A percentile compares a stretch with the other conserved stretches of the same genome.
These are phyloP conservation scores for Grosmannia huntii DNA, from an alignment of 2,329 filamentous ascomycete genomes.

Conservation along the genomic window DNA sequence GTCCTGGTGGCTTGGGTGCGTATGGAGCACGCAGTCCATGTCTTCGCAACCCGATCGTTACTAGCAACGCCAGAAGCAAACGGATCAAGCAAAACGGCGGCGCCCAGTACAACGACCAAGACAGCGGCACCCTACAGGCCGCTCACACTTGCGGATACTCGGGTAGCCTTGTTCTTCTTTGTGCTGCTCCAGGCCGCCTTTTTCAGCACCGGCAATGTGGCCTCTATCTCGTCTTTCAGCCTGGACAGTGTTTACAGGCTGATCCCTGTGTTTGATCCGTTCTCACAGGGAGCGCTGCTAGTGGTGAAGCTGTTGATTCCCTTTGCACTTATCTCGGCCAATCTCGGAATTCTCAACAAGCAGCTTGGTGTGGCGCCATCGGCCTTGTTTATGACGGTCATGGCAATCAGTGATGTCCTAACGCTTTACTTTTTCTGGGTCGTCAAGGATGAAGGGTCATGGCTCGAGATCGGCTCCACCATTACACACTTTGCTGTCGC, in stretches of 20 bases:
- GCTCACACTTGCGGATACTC: slow-evolving; percentile 68
- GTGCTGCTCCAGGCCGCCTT: slow-evolving; percentile 90
- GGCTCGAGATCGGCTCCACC: slow-evolving; percentile 94
- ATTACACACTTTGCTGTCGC: slow-evolving; percentile 95
- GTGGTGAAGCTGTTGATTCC: slow-evolving; percentile 86
- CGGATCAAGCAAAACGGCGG: neutral
- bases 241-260: slow-evolving; percentile 81
- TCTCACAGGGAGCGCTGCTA: slow-evolving; percentile 77
- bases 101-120: neutral
- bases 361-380: slow-evolving; percentile 73
- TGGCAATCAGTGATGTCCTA: slow-evolving; percentile 80
- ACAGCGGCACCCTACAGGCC: slow-evolving; percentile 38
- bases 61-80: neutral
- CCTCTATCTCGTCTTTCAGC: slow-evolving; percentile 85
- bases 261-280: slow-evolving; percentile 85
- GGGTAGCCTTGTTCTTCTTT: slow-evolving; percentile 89
- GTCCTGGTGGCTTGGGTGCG: slow-evolving; percentile 80
- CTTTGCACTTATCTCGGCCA: slow-evolving; percentile 83
- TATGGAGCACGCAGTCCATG: slow-evolving; percentile 70
- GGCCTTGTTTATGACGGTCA: slow-evolving; percentile 87
- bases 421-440: slow-evolving; percentile 97
- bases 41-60: slow-evolving; percentile 21
- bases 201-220: slow-evolving; percentile 93
- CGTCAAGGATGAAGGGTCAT: slow-evolving; percentile 89
- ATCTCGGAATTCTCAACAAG: slow-evolving; percentile 84